Evolutionary conservation across 2,329 filamentous ascomycete genomes (phyloP).

Genomic region (Colletotrichum filicis): DNA sequence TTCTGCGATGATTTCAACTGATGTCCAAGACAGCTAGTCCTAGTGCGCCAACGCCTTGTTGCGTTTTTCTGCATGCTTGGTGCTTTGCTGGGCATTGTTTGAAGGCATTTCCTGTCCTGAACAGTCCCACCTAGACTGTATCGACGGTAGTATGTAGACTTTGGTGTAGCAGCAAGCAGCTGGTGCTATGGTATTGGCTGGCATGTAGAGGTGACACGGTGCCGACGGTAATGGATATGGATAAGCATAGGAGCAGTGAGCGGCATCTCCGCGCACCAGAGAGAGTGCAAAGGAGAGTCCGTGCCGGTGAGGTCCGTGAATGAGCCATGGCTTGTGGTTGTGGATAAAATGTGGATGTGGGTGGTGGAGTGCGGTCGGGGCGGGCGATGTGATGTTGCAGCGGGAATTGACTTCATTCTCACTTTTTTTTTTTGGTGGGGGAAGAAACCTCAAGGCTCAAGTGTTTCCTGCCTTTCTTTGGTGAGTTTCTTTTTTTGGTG

Average conservation of each 20-base stretch:
- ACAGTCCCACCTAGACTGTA: not conserved
- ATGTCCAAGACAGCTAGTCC: slow-evolving; percentile 4
- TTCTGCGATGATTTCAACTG: not conserved
- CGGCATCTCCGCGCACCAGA: slow-evolving; percentile 15
- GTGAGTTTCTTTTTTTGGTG: not conserved
- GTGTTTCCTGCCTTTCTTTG: not conserved
- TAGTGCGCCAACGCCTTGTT: not conserved
- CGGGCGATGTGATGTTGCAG: slow-evolving; percentile 21
- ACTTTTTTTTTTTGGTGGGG: not conserved
- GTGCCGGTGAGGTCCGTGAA: slow-evolving; percentile 1
- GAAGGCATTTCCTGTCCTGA: slow-evolving; percentile 26
- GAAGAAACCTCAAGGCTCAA: not conserved
- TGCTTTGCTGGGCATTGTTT: not conserved
- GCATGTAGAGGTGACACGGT: not conserved
- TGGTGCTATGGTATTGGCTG: not conserved
- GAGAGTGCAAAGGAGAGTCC: not conserved
- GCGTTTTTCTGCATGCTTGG: not conserved
- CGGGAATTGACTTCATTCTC: not conserved
- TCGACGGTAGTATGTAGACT: not conserved
- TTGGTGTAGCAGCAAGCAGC: too few species aligned
- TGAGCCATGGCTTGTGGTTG: not conserved
- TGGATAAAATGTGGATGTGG: not conserved
- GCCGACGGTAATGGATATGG: slow-evolving; percentile 7
- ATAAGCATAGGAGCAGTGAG: slow-evolving; percentile 3
- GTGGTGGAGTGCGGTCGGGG: not conserved